Evolutionary conservation across 1,284 basidiomycete species (phyloP).

Genomic region (Termitomyces sp.): DNA sequence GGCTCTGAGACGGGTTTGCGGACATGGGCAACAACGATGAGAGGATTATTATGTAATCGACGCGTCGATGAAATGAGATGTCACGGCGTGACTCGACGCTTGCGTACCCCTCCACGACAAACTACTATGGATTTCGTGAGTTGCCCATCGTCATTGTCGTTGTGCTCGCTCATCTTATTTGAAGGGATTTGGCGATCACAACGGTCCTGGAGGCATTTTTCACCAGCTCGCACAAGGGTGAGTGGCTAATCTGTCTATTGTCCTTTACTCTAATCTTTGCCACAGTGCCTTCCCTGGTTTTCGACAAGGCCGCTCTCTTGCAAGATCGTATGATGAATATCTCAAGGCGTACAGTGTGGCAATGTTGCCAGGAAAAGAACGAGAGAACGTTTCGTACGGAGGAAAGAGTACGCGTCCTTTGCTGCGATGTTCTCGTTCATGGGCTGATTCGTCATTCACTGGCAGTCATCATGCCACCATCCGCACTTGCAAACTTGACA

Average conservation of each 20-base stretch:
- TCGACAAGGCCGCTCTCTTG: constrained; percentile 44
- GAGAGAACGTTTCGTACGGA: constrained; percentile 88
- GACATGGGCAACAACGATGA: constrained; percentile 34
- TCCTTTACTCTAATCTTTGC: constrained; percentile 9
- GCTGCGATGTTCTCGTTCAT: constrained; percentile 11
- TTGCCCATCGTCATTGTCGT: constrained; percentile 11
- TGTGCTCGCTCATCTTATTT: constrained; percentile 16
- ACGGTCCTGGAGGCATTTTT: constrained; percentile 55
- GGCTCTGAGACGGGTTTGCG: constrained; percentile 31
- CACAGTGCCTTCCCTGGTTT: constrained; percentile 50
- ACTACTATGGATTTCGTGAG: constrained; percentile 60
- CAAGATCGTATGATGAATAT: constrained; percentile 75
- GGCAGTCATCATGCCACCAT: constrained; percentile 99
- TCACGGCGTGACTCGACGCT: constrained; percentile 29
- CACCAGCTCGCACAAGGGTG: constrained; percentile 61
- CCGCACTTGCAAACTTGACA: constrained; percentile 86
- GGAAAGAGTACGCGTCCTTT: constrained; percentile 83
- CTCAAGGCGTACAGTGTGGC: constrained; percentile 83
- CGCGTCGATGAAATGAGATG: constrained; percentile 28
- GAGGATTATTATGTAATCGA: constrained; percentile 19
- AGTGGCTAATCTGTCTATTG: constrained; percentile 8
- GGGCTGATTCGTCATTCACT: constrained; percentile 8
- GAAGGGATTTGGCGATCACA: constrained; percentile 46
- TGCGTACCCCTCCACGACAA: constrained; percentile 18
- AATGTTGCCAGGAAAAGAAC: constrained; percentile 77